These are phyloP conservation scores for Umbilicus rupestris DNA, from an alignment of 164 flowering plant species.

Conservation along the genomic window DNA sequence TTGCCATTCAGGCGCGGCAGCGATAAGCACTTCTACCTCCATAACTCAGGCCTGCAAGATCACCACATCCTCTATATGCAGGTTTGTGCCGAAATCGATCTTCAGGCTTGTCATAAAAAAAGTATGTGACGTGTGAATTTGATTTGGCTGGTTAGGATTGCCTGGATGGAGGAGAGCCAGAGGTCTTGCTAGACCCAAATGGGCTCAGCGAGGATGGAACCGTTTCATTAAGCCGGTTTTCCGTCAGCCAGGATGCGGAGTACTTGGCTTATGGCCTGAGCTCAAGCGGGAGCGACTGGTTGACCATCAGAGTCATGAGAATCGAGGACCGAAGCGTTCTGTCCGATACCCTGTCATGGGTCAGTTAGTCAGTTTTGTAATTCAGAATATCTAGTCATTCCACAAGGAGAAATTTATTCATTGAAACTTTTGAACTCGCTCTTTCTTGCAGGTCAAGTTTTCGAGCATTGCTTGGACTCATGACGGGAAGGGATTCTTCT, in stretches of 20 bases:
- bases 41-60: slow-evolving; percentile 89
- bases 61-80: slow-evolving; percentile 80
- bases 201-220: slow-evolving; percentile 94
- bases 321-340: slow-evolving; percentile 53
- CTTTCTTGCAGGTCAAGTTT: slow-evolving; percentile 68
- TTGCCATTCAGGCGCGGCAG: slow-evolving; percentile 60
- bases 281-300: slow-evolving; percentile 97
- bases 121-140: not conserved
- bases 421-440: not conserved
- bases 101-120: not conserved
- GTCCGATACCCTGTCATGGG: slow-evolving; percentile 73
- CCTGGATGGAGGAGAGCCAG: slow-evolving; percentile 65
- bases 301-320: slow-evolving; percentile 71
- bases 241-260: slow-evolving; percentile 79
- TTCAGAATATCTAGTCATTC: not conserved
- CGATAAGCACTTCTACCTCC: slow-evolving; percentile 79
- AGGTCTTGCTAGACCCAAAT: slow-evolving; percentile 94
- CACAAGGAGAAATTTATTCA: not conserved
- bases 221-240: slow-evolving; percentile 40
- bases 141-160: slow-evolving; percentile 41
- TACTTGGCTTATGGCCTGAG: slow-evolving; percentile 83
- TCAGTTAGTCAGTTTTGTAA: slow-evolving; percentile 18
- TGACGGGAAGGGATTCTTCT: slow-evolving; percentile 92
- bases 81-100: slow-evolving; percentile 27
- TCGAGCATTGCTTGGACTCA: slow-evolving; percentile 77